Evolutionary conservation across 2,329 filamentous ascomycete species (phyloP), one percentile per base, ranked within the genome.

Genomic region (Juglanconis oblonga): DNA sequence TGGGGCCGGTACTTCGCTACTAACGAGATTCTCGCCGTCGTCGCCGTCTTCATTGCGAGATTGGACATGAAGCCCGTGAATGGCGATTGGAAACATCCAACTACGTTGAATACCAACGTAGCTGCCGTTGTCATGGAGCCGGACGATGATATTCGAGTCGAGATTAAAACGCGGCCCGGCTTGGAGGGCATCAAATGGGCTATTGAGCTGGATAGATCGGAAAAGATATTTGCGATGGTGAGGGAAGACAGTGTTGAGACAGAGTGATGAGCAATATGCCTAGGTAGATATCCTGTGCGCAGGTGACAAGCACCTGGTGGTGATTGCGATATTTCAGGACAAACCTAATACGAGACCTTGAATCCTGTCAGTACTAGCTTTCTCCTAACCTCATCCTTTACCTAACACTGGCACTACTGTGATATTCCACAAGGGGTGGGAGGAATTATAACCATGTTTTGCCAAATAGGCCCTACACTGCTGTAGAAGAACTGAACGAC

Each of bases 111-210:
- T 40, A 71, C 69, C 1, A 70, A 70, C 51, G 64, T 71, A 31
- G 67, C 69, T 6, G 64, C 69, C 0, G 67, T 68, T 1, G 49
- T 72, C 14, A 69, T 70, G 69, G 66, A 68, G 49, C 70, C 68
- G 10, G 60, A 59, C 31, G 1, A 59, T 33, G 57, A 62, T 13
- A 35, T 62, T 3, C 24, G 48, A 44, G 60, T 59, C 11, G 44
- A 54, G 36, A 42, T 62, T 52, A 56, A 48, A 57, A 56, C 48
- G 0, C 14, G 60, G 8, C 2, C 31, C 6, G 56, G 57, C 0
- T 62, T 59, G n/a, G 60, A 62, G 31, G 49, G 42, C 1, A 32
- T 50, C 1, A 54, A 47, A 2, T 62, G 60, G 60, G 36, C n/a
- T 5, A 50, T 59, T 5, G 33, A 13, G n/a, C 57, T 62, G 33